Evolutionary conservation across 192 early-diverging fungal species (phyloP).

Genomic region (Obelidium mucronatum): DNA sequence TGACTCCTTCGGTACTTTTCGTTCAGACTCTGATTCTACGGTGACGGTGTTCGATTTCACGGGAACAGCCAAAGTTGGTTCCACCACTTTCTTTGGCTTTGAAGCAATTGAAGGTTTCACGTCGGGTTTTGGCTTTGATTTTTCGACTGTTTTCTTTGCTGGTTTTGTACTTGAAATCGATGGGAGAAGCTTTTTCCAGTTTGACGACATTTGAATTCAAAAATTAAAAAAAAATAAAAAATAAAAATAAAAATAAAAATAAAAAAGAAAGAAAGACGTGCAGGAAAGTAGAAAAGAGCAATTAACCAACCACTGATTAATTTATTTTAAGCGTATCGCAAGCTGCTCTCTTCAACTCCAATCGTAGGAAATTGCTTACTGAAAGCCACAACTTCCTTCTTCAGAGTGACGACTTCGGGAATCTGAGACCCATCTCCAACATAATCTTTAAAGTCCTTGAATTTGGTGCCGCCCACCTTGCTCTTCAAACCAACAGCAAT

Average conservation of each 20-base stretch:
- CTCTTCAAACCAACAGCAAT: conserved; percentile 77
- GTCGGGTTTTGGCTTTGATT: neutral
- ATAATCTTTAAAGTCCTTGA: conserved; percentile 89
- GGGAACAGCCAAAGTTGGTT: neutral
- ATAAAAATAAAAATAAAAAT: neutral
- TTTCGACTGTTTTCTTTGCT: neutral
- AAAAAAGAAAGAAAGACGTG: neutral
- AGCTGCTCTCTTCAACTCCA: conserved; percentile 58
- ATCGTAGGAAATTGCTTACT: conserved; percentile 86
- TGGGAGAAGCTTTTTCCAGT: conserved; percentile 19
- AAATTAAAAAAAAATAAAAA: conserved; percentile 7
- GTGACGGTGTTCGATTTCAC: too few species aligned
- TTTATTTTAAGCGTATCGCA: conserved; percentile 32
- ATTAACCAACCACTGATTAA: too few species aligned
- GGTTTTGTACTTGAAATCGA: neutral
- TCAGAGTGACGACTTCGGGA: conserved; percentile 72
- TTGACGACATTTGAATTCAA: neutral
- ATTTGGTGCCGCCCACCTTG: conserved; percentile 71
- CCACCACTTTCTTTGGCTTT: neutral
- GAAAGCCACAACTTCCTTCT: conserved; percentile 85
- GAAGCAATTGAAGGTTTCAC: neutral
- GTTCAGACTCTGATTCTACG: too few species aligned
- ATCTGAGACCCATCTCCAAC: conserved; percentile 64
- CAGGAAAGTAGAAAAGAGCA: neutral
- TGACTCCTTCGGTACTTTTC: neutral